Conservation (phyloP, 2,329 filamentous ascomycete species). For the Myriosclerotinia duriaeana region DNA sequence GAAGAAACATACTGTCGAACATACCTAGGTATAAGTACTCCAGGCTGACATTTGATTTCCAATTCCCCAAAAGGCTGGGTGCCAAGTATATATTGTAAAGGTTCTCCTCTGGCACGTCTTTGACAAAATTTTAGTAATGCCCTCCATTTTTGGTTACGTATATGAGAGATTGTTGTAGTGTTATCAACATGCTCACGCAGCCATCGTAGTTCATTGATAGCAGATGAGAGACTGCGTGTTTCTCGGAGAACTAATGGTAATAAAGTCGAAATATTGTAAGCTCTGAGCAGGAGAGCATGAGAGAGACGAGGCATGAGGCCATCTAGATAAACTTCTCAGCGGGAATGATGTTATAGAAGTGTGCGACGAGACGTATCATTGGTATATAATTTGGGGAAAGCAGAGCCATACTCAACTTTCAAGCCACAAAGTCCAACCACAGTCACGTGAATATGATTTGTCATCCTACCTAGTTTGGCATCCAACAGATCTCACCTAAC, state of each 20-base stretch:
- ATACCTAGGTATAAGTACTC: slow-evolving; percentile 81
- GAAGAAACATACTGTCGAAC: slow-evolving; percentile 24
- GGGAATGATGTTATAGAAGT: not conserved
- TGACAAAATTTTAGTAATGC: slow-evolving; percentile 47
- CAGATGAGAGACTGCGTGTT: slow-evolving; percentile 62
- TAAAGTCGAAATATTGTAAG: slow-evolving; percentile 53
- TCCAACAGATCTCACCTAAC: not conserved
- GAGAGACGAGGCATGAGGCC: slow-evolving; percentile 60
- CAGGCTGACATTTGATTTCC: slow-evolving; percentile 71
- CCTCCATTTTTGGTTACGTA: slow-evolving; percentile 27
- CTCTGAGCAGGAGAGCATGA: slow-evolving; percentile 56
- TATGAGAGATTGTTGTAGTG: not conserved
- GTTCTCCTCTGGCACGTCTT: slow-evolving; percentile 60
- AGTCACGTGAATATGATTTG: not conserved
- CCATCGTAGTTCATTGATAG: slow-evolving; percentile 71
- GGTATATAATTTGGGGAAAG: not conserved
- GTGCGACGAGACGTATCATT: not conserved
- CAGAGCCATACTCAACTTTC: slow-evolving; percentile 1
- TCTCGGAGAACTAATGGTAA: slow-evolving; percentile 61
- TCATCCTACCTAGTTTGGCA: not conserved
- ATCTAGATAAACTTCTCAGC: not conserved
- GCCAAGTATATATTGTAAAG: slow-evolving; percentile 86
- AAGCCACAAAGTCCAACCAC: not conserved
- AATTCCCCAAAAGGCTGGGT: slow-evolving; percentile 84
- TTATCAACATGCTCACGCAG: slow-evolving; percentile 58